These are phyloP conservation scores for Biscutella laevigata DNA, from an alignment of 441 rosid species.

Conservation along the genomic window DNA sequence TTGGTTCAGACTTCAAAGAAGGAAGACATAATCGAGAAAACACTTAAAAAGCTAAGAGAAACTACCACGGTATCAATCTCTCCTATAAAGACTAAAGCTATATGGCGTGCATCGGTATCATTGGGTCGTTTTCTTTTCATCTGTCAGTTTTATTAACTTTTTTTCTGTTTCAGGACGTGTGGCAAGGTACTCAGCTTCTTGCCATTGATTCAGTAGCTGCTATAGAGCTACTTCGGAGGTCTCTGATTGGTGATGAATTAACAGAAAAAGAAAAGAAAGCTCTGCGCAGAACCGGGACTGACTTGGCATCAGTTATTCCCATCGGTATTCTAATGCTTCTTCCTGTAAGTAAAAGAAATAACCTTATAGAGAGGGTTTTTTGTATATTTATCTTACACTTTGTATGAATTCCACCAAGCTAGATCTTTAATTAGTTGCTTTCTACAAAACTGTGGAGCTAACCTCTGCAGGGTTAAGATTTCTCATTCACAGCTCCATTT, in stretches of 20 bases:
- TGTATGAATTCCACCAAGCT: neutral
- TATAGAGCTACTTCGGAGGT: constrained; percentile 62
- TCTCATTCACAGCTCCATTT: constrained; percentile 1
- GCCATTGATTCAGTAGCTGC: constrained; percentile 89
- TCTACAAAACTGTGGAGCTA: constrained; percentile 1
- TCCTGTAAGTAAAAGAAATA: constrained; percentile 60
- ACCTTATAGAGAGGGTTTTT: neutral
- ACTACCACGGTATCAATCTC: constrained; percentile 67
- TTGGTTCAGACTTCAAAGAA: constrained; percentile 53
- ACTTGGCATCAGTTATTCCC: constrained; percentile 90
- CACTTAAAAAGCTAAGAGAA: constrained; percentile 73
- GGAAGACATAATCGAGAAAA: constrained; percentile 62
- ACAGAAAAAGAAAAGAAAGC: constrained; percentile 83
- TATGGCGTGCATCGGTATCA: neutral
- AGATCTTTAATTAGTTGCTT: neutral
- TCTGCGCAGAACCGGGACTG: constrained; percentile 75
- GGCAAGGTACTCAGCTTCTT: constrained; percentile 97
- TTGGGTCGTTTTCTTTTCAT: neutral
- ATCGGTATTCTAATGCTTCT: constrained; percentile 95
- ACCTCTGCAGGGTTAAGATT: neutral
- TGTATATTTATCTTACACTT: neutral
- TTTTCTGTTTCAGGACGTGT: constrained; percentile 58
- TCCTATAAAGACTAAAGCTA: constrained; percentile 13
- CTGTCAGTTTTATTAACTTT: neutral
- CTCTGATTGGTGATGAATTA: constrained; percentile 75